Percentiles rank a stretch among this genome's conserved stretches.
Conservation (phyloP, 164 flowering plant genomes). For the Kalanchoe fedtschenkoi region DNA sequence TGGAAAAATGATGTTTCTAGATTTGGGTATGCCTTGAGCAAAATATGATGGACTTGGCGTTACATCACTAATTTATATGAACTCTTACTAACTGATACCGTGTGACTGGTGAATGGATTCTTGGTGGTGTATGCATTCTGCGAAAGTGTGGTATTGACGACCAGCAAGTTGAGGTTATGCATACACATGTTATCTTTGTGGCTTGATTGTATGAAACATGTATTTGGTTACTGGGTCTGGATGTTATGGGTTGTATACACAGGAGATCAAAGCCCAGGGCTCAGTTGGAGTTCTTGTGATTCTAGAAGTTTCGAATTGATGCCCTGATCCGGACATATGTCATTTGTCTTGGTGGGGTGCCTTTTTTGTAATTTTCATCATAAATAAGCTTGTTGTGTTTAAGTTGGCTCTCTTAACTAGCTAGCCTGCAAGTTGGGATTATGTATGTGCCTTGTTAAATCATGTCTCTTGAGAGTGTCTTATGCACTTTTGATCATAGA, state of each 20-base stretch:
- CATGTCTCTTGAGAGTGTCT: neutral
- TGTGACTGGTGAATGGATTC: neutral
- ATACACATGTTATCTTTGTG: neutral
- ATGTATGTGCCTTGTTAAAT: neutral
- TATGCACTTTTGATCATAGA: neutral
- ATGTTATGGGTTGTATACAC: neutral
- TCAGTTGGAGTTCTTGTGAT: neutral
- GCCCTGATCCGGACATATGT: neutral
- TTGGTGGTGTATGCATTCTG: neutral
- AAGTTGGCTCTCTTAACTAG: neutral
- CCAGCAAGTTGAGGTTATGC: neutral
- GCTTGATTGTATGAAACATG: neutral
- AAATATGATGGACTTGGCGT: too few species aligned
- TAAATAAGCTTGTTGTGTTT: neutral
- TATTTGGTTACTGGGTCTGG: neutral
- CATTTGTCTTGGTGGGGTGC: neutral
- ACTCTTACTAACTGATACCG: neutral
- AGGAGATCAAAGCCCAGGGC: neutral
- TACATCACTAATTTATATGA: too few species aligned
- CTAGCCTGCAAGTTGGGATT: conserved; percentile 2
- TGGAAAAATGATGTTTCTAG: too few species aligned
- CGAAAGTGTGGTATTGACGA: neutral
- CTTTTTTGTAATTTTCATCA: neutral
- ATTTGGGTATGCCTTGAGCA: too few species aligned
- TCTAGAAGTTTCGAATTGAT: neutral